Conservation (phyloP, 257 asterid species). For the Mitragyna speciosa region DNA sequence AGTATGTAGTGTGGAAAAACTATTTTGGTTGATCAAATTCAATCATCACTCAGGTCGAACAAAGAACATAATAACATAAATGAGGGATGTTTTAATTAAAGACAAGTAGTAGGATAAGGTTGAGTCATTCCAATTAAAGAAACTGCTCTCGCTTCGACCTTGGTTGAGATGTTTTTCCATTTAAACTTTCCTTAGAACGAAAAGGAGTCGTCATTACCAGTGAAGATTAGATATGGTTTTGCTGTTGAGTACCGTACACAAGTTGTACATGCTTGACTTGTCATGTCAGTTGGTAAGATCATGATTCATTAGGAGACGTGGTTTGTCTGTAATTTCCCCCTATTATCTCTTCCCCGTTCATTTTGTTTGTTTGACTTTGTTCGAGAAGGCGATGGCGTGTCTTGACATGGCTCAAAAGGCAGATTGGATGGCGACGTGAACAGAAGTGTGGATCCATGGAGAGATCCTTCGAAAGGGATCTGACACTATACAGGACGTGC, state of each 20-base stretch:
- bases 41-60: not conserved
- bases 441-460: constrained; percentile 60
- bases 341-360: constrained; percentile 35
- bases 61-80: not conserved
- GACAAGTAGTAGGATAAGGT: not conserved
- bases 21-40: not conserved
- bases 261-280: constrained; percentile 43
- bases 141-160: not conserved
- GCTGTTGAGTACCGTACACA: constrained; percentile 36
- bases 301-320: constrained; percentile 32
- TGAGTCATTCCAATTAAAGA: not conserved
- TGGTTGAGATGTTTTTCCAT: not conserved
- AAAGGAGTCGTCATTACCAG: not conserved
- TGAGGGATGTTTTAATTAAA: not conserved
- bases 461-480: constrained; percentile 69
- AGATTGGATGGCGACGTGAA: constrained; percentile 57
- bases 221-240: not conserved
- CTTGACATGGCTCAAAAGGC: constrained; percentile 58
- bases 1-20: no score
- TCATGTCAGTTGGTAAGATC: constrained; percentile 44
- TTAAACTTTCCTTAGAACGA: not conserved
- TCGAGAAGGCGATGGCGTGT: constrained; percentile 46
- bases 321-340: constrained; percentile 38
- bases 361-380: constrained; percentile 35
- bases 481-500: constrained; percentile 40